phyloP scores from a whole-genome alignment of 2,329 filamentous ascomycete species.

The Monosporascus sp. region DNA sequence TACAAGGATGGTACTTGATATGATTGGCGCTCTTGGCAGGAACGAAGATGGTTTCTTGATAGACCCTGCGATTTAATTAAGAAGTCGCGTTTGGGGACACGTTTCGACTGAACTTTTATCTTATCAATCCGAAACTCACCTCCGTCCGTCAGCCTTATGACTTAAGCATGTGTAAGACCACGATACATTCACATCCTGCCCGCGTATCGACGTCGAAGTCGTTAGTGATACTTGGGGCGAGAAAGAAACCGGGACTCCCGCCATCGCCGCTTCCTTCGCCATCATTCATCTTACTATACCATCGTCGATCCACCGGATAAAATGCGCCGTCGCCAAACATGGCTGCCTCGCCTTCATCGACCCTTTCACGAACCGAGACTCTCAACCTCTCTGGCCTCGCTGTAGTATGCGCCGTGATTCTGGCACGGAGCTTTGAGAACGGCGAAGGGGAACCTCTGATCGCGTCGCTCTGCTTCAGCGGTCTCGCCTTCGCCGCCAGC shows the following conservation, averaged over 20 bases:
- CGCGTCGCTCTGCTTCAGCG: constrained; percentile 81
- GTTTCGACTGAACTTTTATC: too few species aligned
- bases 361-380: constrained; percentile 48
- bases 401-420: constrained; percentile 63
- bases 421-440: constrained; percentile 74
- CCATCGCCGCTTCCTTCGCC: background rate
- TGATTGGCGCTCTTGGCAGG: too few species aligned
- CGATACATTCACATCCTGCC: too few species aligned
- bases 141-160: too few species aligned
- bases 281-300: background rate
- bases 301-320: background rate
- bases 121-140: too few species aligned
- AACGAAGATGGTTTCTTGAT: too few species aligned
- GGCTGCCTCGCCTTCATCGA: constrained; percentile 20
- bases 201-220: too few species aligned
- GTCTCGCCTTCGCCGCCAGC: constrained; percentile 73
- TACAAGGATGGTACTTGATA: too few species aligned
- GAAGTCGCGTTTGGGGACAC: too few species aligned
- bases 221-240: too few species aligned
- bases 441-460: constrained; percentile 80
- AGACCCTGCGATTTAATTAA: too few species aligned
- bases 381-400: constrained; percentile 56
- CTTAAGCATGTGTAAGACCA: too few species aligned
- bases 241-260: background rate
- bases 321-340: constrained; percentile 15